These are phyloP conservation scores for Pistacia atlantica DNA, from an alignment of 345 rosid species.

Conservation along the genomic window DNA sequence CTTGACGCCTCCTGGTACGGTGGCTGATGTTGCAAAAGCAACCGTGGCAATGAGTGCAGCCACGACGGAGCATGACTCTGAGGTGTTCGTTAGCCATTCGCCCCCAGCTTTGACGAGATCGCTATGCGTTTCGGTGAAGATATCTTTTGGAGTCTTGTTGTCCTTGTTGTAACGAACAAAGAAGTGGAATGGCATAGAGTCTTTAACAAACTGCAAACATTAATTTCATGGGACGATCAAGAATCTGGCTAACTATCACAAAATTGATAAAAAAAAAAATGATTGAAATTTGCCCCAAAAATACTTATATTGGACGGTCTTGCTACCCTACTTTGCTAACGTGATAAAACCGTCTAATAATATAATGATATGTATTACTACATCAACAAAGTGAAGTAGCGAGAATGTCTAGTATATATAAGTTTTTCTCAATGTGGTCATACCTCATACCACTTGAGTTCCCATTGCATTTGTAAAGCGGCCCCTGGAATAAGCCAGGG, in stretches of 20 bases:
- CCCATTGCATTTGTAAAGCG: conserved; percentile 67
- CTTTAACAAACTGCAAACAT: conserved; percentile 43
- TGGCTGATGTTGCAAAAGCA: conserved; percentile 50
- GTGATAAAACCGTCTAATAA: too few species aligned
- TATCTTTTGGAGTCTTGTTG: conserved; percentile 29
- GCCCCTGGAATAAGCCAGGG: conserved; percentile 59
- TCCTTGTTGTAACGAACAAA: conserved; percentile 33
- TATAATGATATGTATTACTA: too few species aligned
- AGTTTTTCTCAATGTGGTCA: too few species aligned
- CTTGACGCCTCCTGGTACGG: conserved; percentile 40
- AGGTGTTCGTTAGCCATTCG: conserved; percentile 47
- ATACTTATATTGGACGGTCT: too few species aligned
- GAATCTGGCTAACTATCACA: background rate
- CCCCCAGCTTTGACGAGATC: conserved; percentile 40
- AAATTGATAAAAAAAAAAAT: background rate
- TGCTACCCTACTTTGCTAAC: too few species aligned
- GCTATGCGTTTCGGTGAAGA: conserved; percentile 41
- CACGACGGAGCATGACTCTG: conserved; percentile 53
- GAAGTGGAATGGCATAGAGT: conserved; percentile 38
- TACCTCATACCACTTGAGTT: conserved; percentile 65
- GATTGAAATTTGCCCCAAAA: background rate
- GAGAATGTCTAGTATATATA: too few species aligned
- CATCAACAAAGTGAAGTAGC: too few species aligned
- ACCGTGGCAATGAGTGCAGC: conserved; percentile 56
- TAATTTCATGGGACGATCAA: background rate